Conservation (phyloP, 1,139 yeast genomes). For the Komagataea norvegica region DNA sequence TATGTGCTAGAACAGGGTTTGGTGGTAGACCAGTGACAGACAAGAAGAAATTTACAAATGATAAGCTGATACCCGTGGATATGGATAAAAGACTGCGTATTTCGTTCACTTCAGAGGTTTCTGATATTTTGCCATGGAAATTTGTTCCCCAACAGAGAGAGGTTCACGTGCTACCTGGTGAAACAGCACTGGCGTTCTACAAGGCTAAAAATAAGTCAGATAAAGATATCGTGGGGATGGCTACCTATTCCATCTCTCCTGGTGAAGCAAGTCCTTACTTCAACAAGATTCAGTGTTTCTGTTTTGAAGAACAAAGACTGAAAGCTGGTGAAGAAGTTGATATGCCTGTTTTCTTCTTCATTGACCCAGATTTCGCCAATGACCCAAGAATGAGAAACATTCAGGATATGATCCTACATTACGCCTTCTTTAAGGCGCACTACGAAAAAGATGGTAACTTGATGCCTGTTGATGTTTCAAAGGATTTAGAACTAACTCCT, state of each 20-base stretch:
- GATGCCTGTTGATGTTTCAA: constrained; percentile 23
- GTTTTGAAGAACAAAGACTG: constrained; percentile 93
- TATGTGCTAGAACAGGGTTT: constrained; percentile 94
- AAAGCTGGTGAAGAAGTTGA: constrained; percentile 97
- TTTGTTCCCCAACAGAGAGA: constrained; percentile 93
- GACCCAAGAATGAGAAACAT: constrained; percentile 92
- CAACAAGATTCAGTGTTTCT: constrained; percentile 94
- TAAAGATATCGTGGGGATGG: constrained; percentile 96
- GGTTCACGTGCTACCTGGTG: constrained; percentile 93
- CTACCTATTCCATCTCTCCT: constrained; percentile 93
- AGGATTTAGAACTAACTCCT: constrained; percentile 23
- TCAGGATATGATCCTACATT: constrained; percentile 86
- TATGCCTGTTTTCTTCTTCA: constrained; percentile 97
- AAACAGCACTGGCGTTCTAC: constrained; percentile 94
- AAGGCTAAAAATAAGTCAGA: constrained; percentile 83
- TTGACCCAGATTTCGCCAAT: constrained; percentile 94
- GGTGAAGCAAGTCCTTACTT: constrained; percentile 95
- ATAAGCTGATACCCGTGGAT: constrained; percentile 83
- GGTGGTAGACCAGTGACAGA: constrained; percentile 96
- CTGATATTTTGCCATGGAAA: constrained; percentile 91
- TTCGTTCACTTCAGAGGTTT: constrained; percentile 86
- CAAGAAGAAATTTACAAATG: constrained; percentile 71
- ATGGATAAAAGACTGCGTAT: constrained; percentile 77
- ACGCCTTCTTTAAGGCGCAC: constrained; percentile 74
- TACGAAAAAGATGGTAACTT: constrained; percentile 28